phyloP scores from a whole-genome alignment of 169 alveolate species.

The Plasmodium falciparum region DNA sequence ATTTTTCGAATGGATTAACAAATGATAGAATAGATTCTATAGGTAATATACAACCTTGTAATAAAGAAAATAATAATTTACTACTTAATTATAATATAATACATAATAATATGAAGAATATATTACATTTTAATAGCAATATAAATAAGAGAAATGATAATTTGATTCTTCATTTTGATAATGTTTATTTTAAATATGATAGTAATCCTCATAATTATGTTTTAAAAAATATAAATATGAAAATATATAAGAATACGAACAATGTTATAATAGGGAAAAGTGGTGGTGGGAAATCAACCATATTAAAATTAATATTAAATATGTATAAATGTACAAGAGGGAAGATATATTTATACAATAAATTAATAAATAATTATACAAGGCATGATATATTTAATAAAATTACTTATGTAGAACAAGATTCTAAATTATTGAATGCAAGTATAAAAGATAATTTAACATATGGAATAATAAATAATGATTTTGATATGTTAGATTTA shows the following conservation, averaged over 20 bases:
- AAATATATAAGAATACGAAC: slow-evolving; percentile 34
- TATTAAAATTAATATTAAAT: slow-evolving; percentile 44
- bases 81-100: neutral
- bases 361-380: slow-evolving; percentile 20
- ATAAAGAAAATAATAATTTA: neutral
- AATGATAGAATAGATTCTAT: neutral
- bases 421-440: slow-evolving; percentile 42
- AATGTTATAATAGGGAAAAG: slow-evolving; percentile 55
- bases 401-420: slow-evolving; percentile 47
- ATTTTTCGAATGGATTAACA: neutral
- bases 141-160: neutral
- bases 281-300: slow-evolving; percentile 63
- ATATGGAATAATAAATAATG: slow-evolving; percentile 16
- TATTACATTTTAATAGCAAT: neutral
- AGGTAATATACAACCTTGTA: neutral
- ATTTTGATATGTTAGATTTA: slow-evolving; percentile 59
- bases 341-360: slow-evolving; percentile 39
- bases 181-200: slow-evolving; percentile 27
- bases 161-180: slow-evolving; percentile 17
- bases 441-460: slow-evolving; percentile 50
- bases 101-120: neutral
- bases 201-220: slow-evolving; percentile 10
- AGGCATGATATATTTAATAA: slow-evolving; percentile 23
- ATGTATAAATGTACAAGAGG: slow-evolving; percentile 54
- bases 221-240: slow-evolving; percentile 46